Base-by-base conservation (phyloP, 2,329 filamentous ascomycete genomes). In the Fusarium udum region DNA sequence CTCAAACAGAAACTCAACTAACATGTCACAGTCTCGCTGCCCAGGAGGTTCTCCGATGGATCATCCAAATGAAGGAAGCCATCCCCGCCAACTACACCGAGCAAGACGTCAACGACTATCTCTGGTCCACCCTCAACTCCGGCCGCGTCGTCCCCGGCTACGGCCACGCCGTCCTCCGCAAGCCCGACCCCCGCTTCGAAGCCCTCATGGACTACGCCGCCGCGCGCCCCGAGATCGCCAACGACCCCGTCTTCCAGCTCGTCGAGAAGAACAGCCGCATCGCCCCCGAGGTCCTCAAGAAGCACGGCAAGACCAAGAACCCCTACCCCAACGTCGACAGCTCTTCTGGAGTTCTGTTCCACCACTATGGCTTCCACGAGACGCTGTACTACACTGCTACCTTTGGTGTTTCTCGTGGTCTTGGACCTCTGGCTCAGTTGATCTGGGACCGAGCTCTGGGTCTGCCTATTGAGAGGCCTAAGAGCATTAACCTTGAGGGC, bases 241-340 rank as follows among this genome's bases (percentile, higher is more conserved):
- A 88, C 53, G 93, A 98, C 82, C 95, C 95, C 4, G 92, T 98
- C 72, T 98, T 97, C 91, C 90, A 94, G 83, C 91, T 99, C 16
- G 95, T 99, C 63, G 93, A 95, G 89, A 92, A 93, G 86, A 98
- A 97, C 87, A 95, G 92, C 74, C 92, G 95, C 79, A 92, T 99
- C 72, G 96, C 96, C 1, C 96, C 96, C 22, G 89, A 90, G 59
- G 96, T 99, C 26, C 88, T 99, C 78, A 96, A 91, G 78, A 91
- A 98, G 86, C 96, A 99, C 81, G 96, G 96, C 83, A 98, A 98
- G 92, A 97, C 95, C 76, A 97, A 97, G 89, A 97, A 97, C 86
- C 95, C 96, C 4, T 97, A 95, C 85, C 96, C 96, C 74, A 99
- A 99, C 82, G 96, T 99, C 71, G 96, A 99, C 84, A 95, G 93